Conservation (phyloP, 2,329 filamentous ascomycete genomes). For the Exophiala oligosperma region DNA sequence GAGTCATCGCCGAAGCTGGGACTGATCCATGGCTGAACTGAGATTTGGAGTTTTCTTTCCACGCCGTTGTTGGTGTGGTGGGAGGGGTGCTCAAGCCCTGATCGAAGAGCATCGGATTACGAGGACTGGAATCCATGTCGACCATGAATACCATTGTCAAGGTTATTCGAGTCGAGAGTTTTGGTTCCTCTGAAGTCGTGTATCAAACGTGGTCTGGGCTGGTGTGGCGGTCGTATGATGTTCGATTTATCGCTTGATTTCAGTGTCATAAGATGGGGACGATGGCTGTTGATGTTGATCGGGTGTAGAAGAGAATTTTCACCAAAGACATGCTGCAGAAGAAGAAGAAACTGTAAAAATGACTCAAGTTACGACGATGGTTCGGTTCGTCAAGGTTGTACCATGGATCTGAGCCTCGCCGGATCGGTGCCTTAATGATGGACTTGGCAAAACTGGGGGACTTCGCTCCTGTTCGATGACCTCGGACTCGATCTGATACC, state of each 20-base stretch:
- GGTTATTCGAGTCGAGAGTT: not conserved
- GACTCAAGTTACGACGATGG: not conserved
- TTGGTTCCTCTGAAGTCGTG: not conserved
- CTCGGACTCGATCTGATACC: not conserved
- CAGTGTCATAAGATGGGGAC: constrained; percentile 6
- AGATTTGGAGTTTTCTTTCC: constrained; percentile 2
- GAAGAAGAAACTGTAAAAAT: not conserved
- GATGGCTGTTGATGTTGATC: not conserved
- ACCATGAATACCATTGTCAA: not conserved
- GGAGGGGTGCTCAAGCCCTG: constrained; percentile 20
- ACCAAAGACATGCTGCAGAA: not conserved
- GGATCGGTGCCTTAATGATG: too few relatives aligned
- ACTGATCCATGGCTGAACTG: not conserved
- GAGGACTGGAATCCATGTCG: constrained; percentile 15
- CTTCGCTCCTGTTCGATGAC: not conserved
- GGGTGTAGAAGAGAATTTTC: not conserved
- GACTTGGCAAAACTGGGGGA: not conserved
- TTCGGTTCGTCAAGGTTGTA: not conserved
- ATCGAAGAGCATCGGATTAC: constrained; percentile 12
- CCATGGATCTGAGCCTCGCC: not conserved
- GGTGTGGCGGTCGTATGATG: too few relatives aligned
- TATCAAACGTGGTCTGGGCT: too few relatives aligned
- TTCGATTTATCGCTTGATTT: not conserved
- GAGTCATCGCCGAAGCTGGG: constrained; percentile 17
- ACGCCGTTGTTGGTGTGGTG: constrained; percentile 10